These are phyloP conservation scores for Oidium heveae DNA, from an alignment of 2,329 filamentous ascomycete genomes.

Conservation along the genomic window DNA sequence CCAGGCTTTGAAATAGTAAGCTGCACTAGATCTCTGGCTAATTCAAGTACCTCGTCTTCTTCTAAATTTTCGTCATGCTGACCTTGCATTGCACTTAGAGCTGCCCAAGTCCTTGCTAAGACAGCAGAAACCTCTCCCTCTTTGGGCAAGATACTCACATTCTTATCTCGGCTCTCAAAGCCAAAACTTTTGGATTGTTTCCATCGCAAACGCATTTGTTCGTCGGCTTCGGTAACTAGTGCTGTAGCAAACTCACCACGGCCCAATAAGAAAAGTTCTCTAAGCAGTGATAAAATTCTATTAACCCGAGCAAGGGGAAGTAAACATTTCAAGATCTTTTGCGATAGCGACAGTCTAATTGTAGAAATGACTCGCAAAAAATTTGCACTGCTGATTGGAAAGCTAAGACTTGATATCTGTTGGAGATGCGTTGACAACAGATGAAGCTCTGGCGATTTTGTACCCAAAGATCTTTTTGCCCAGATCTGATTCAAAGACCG, in stretches of 20 bases:
- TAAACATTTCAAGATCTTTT: slow-evolving; percentile 59
- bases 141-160: slow-evolving; percentile 47
- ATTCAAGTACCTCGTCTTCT: slow-evolving; percentile 50
- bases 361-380: slow-evolving; percentile 48
- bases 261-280: slow-evolving; percentile 69
- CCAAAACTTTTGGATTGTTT: slow-evolving; percentile 33
- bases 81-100: slow-evolving; percentile 49
- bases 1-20: slow-evolving; percentile 32
- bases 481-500: slow-evolving; percentile 69
- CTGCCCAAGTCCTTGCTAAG: slow-evolving; percentile 52
- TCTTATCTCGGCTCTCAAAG: slow-evolving; percentile 28
- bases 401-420: slow-evolving; percentile 39
- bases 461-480: slow-evolving; percentile 21
- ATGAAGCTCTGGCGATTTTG: slow-evolving; percentile 24
- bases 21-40: slow-evolving; percentile 52
- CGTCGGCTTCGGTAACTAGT: slow-evolving; percentile 64
- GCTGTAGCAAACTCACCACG: slow-evolving; percentile 80
- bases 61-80: slow-evolving; percentile 51
- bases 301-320: slow-evolving; percentile 54
- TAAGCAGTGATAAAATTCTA: slow-evolving; percentile 50
- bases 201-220: slow-evolving; percentile 50
- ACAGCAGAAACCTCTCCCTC: slow-evolving; percentile 66
- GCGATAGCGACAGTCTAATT: slow-evolving; percentile 60
- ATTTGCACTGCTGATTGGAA: slow-evolving; percentile 46
- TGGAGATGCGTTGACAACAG: slow-evolving; percentile 43